Evolutionary conservation across 176 grass and related monocot species (phyloP).

Genomic region (Dactylis glomerata): DNA sequence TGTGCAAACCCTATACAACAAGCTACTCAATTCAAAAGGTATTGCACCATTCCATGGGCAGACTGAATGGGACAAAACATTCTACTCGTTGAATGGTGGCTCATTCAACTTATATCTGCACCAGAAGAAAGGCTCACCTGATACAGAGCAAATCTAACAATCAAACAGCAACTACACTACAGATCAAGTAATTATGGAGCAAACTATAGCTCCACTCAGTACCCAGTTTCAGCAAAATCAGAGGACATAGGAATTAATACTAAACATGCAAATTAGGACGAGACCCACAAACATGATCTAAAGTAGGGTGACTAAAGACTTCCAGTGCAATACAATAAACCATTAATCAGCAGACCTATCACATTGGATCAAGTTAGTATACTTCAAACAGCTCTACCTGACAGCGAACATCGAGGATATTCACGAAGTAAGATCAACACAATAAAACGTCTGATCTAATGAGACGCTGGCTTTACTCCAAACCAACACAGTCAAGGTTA

Average conservation of each 20-base stretch:
- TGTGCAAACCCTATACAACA: background rate
- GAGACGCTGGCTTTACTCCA: background rate
- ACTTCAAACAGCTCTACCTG: background rate
- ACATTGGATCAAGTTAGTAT: background rate
- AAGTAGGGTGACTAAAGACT: background rate
- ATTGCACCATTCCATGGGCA: background rate
- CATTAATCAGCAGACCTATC: background rate
- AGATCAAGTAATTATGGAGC: background rate
- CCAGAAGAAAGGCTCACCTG: background rate
- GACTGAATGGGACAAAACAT: background rate
- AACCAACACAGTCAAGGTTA: background rate
- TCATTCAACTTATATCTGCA: background rate
- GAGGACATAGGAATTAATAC: background rate
- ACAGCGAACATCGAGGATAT: background rate
- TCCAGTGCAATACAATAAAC: background rate
- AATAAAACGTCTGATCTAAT: background rate
- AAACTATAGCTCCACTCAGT: background rate
- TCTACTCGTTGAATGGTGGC: background rate
- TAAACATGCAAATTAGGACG: background rate
- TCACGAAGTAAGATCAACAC: background rate
- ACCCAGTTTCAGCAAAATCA: background rate
- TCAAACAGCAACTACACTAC: background rate
- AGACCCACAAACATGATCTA: background rate
- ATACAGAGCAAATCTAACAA: background rate
- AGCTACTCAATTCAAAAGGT: background rate